Conservation (phyloP, 2,329 filamentous ascomycete species). For the Talaromyces rugulosus region DNA sequence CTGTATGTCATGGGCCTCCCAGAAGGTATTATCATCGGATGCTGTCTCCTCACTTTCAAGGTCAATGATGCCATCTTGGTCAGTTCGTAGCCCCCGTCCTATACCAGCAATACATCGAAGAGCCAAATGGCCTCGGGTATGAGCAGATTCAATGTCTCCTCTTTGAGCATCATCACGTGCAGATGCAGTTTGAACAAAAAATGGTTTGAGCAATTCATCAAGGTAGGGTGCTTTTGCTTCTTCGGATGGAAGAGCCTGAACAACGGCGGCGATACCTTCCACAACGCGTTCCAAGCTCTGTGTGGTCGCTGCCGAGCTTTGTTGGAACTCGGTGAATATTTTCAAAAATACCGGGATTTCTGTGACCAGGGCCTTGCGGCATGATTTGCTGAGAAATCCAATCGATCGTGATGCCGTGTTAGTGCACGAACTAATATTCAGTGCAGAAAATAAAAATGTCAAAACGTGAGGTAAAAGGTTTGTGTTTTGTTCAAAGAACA, state of each 20-base stretch:
- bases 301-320: slow-evolving; percentile 31
- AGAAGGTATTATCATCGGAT: slow-evolving; percentile 33
- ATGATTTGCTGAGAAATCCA: slow-evolving; percentile 40
- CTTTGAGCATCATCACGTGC: slow-evolving; percentile 28
- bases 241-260: slow-evolving; percentile 37
- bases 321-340: slow-evolving; percentile 37
- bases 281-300: slow-evolving; percentile 39
- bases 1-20: slow-evolving; percentile 33
- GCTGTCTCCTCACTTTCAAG: slow-evolving; percentile 23
- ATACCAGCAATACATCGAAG: slow-evolving; percentile 40
- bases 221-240: slow-evolving; percentile 37
- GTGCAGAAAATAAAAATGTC: slow-evolving; percentile 42
- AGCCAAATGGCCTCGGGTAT: slow-evolving; percentile 30
- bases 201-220: slow-evolving; percentile 33
- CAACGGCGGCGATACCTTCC: slow-evolving; percentile 42
- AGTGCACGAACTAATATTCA: slow-evolving; percentile 38
- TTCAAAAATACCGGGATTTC: slow-evolving; percentile 41
- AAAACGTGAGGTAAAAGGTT: slow-evolving; percentile 36
- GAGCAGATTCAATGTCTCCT: slow-evolving; percentile 30
- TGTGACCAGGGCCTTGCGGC: slow-evolving; percentile 34
- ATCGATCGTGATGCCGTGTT: slow-evolving; percentile 42
- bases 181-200: slow-evolving; percentile 31
- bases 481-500: slow-evolving; percentile 41
- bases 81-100: slow-evolving; percentile 35
- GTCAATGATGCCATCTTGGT: slow-evolving; percentile 33